phyloP scores from a whole-genome alignment of 495 filamentous ascomycete genomes.

The Sphaerosporella brunnea region DNA sequence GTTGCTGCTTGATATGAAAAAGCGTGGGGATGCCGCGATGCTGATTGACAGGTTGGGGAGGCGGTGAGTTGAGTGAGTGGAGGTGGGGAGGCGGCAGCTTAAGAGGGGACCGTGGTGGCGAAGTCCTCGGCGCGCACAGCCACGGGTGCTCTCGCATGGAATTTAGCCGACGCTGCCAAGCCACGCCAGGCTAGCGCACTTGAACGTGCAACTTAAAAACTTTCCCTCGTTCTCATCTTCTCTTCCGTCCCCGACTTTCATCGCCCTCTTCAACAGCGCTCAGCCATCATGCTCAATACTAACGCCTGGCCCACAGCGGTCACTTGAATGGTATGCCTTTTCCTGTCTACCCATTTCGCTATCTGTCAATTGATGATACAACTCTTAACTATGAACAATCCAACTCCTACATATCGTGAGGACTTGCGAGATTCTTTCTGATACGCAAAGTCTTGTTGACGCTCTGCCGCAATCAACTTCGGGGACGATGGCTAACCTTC shows the following conservation, averaged over 20 bases:
- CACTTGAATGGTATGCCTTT: not conserved
- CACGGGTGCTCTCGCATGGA: no score
- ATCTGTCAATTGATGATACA: slow-evolving; percentile 2
- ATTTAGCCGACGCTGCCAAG: not conserved
- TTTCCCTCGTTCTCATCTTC: not conserved
- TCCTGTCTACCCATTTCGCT: not conserved
- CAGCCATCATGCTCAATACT: no score
- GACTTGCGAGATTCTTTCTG: no score
- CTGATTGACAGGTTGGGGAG: not conserved
- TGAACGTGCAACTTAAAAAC: not conserved
- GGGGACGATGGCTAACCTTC: no score
- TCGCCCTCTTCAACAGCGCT: no score
- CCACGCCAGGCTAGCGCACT: no score
- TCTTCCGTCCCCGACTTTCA: not conserved
- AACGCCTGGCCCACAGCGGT: not conserved
- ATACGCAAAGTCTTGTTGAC: no score
- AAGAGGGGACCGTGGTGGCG: not conserved
- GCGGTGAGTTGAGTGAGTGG: no score
- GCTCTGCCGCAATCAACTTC: no score
- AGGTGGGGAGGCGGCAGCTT: no score
- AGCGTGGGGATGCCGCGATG: not conserved
- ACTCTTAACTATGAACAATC: slow-evolving; percentile 21
- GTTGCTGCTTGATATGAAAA: slow-evolving; percentile 1
- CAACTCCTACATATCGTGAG: slow-evolving; percentile 27
- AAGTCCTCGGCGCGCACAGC: no score